Evolutionary conservation across 768 basidiomycete species (phyloP).

Genomic region (Russula virescens): DNA sequence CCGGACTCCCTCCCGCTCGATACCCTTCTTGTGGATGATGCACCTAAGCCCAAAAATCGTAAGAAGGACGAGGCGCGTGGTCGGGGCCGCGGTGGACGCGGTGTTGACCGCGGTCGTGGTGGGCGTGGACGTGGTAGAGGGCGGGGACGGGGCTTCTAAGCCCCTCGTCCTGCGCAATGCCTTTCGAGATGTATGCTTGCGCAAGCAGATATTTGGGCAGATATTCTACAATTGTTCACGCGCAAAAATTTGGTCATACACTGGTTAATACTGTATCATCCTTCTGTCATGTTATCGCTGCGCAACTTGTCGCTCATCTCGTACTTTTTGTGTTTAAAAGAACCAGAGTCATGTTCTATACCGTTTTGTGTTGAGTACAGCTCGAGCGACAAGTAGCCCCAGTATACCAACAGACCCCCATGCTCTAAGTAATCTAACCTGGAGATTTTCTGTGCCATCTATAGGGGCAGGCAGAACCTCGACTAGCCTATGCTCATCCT

Average conservation of each 20-base stretch:
- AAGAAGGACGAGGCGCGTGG: constrained; percentile 84
- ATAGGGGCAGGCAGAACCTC: background rate
- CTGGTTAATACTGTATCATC: constrained; percentile 17
- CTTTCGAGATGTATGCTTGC: background rate
- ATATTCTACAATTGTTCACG: background rate
- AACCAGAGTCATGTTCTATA: background rate
- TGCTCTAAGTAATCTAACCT: constrained; percentile 9
- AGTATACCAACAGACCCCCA: constrained; percentile 21
- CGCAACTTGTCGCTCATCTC: constrained; percentile 4
- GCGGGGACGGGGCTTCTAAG: constrained; percentile 37
- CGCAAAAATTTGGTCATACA: constrained; percentile 9
- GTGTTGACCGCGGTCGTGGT: constrained; percentile 44
- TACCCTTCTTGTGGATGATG: constrained; percentile 94
- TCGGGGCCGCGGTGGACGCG: constrained; percentile 47
- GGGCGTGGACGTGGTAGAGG: constrained; percentile 51
- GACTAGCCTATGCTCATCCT: background rate
- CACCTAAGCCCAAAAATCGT: constrained; percentile 89
- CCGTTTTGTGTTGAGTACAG: constrained; percentile 1
- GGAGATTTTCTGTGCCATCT: constrained; percentile 3
- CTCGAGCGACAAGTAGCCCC: constrained; percentile 12
- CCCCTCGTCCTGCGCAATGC: background rate
- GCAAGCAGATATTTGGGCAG: background rate
- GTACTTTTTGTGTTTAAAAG: constrained; percentile 9
- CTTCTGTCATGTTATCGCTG: constrained; percentile 2
- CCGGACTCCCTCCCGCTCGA: constrained; percentile 96